phyloP scores from a whole-genome alignment of 2,329 filamentous ascomycete species.

The Pseudopithomyces chartarum region DNA sequence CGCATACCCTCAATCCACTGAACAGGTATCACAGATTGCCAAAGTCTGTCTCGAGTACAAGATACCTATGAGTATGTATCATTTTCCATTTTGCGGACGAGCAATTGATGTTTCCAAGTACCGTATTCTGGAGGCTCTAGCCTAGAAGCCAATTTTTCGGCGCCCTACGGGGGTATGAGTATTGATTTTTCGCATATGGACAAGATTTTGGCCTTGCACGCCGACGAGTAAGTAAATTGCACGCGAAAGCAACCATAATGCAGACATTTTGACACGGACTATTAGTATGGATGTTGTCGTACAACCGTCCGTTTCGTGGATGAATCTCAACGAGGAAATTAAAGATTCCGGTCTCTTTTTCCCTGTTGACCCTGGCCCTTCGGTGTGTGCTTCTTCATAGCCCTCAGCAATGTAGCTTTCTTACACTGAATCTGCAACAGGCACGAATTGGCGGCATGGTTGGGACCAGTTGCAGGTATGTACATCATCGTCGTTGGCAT shows the following conservation, averaged over 20 bases:
- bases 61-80: slow-evolving; percentile 67
- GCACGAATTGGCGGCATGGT: slow-evolving; percentile 85
- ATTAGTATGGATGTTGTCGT: slow-evolving; percentile 83
- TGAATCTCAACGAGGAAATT: slow-evolving; percentile 79
- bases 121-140: slow-evolving; percentile 86
- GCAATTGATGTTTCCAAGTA: slow-evolving; percentile 51
- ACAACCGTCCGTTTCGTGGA: slow-evolving; percentile 91
- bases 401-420: neutral
- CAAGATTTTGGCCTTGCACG: slow-evolving; percentile 76
- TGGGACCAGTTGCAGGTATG: slow-evolving; percentile 66
- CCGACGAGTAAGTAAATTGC: slow-evolving; percentile 63
- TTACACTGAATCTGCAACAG: slow-evolving; percentile 33
- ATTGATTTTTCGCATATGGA: slow-evolving; percentile 92
- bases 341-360: slow-evolving; percentile 82
- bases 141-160: slow-evolving; percentile 87
- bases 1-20: slow-evolving; percentile 66
- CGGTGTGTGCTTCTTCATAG: slow-evolving; percentile 30
- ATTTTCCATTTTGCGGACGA: neutral
- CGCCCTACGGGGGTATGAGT: slow-evolving; percentile 83
- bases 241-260: neutral
- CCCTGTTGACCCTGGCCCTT: slow-evolving; percentile 82
- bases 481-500: neutral
- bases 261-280: slow-evolving; percentile 22
- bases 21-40: slow-evolving; percentile 68
- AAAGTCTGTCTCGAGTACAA: slow-evolving; percentile 77